Percentiles rank a stretch among this genome's conserved stretches.
These are phyloP conservation scores for Talaromyces trachyspermus DNA, from an alignment of 495 filamentous ascomycete genomes.

Conservation along the genomic window DNA sequence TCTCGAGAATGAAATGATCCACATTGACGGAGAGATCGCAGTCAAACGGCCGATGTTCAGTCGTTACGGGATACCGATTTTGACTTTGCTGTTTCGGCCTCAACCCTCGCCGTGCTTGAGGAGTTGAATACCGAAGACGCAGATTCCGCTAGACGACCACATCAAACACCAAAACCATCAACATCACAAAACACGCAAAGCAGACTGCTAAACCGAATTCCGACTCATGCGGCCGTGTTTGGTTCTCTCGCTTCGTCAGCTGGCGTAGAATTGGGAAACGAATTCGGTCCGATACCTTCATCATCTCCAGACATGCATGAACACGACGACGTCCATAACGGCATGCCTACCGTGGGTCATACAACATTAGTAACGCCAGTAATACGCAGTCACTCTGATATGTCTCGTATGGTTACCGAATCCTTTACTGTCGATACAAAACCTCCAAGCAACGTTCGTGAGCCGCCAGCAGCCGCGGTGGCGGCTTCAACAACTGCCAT, in stretches of 20 bases:
- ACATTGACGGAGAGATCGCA: constrained; percentile 6
- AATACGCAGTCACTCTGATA: constrained; percentile 5
- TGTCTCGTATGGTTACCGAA: constrained; percentile 1
- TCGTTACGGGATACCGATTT: constrained; percentile 4
- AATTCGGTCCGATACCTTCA: neutral
- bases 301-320: neutral
- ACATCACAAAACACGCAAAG: constrained; percentile 11
- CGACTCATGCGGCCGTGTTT: constrained; percentile 5
- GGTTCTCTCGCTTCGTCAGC: constrained; percentile 4
- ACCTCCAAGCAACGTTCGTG: neutral
- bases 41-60: neutral
- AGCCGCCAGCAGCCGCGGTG: neutral
- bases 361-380: neutral
- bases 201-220: constrained; percentile 11
- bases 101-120: constrained; percentile 26
- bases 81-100: constrained; percentile 23
- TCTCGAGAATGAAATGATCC: constrained; percentile 6
- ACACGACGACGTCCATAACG: neutral
- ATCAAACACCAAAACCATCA: neutral
- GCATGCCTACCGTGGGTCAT: neutral
- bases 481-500: neutral
- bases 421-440: neutral
- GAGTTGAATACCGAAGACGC: constrained; percentile 15
- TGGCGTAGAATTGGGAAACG: constrained; percentile 4
- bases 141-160: neutral